Conservation (phyloP, 441 rosid species). For the Gossypium davidsonii region DNA sequence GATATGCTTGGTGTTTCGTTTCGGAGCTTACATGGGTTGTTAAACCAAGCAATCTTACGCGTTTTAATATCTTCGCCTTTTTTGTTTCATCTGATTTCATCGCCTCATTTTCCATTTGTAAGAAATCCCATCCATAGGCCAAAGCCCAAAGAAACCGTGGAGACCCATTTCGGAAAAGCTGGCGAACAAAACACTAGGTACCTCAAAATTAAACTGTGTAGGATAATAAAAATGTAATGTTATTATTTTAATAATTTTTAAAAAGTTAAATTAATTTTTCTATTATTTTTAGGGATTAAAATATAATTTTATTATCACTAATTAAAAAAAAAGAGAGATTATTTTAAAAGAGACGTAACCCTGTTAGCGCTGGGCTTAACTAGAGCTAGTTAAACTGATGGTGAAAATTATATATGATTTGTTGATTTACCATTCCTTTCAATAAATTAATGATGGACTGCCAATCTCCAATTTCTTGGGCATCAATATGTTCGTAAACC, state of each 20-base stretch:
- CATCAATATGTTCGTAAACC: too few species aligned
- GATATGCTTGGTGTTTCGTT: background rate
- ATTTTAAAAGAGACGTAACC: too few species aligned
- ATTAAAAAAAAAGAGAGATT: too few species aligned
- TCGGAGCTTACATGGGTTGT: background rate
- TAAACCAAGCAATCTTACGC: background rate
- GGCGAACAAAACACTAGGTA: too few species aligned
- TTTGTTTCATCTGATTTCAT: background rate
- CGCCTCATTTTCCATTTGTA: background rate
- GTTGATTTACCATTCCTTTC: background rate
- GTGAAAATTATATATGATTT: background rate
- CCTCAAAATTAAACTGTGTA: too few species aligned
- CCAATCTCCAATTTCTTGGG: background rate
- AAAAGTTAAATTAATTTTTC: too few species aligned
- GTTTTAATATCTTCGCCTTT: background rate
- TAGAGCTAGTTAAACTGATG: background rate
- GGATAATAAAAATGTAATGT: too few species aligned
- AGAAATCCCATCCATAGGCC: background rate
- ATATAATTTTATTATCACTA: too few species aligned
- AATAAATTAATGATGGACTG: background rate
- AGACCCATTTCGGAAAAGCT: background rate
- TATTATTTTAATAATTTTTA: too few species aligned
- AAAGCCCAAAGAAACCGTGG: too few species aligned
- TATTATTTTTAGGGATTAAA: too few species aligned
- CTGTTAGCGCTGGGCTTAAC: background rate